Base-by-base conservation (phyloP, 2,329 filamentous ascomycete genomes). In the Cytospora schulzeri region DNA sequence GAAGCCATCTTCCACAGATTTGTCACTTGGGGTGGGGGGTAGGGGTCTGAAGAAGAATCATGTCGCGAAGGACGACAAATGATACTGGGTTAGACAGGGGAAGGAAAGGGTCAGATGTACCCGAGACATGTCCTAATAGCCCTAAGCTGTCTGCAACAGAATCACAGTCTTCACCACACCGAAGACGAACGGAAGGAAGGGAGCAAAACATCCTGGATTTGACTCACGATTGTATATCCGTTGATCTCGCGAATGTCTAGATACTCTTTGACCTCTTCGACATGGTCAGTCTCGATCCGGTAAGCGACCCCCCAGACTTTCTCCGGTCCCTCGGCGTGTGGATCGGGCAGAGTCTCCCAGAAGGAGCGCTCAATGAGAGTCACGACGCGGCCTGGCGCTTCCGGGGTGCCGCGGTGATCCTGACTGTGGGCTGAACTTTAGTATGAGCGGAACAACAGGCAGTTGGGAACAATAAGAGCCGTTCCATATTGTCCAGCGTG, bases 171-270 rank as follows among this genome's bases (percentile, higher is more conserved):
- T n/a, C 17, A 41, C 19, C 33, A 50, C 12, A 26, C 22, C 3
- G 5, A 31, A n/a, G 22, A 9, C 24, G 15, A 35, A 35, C 29
- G 26, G 1, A n/a, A 14, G 28, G 17, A 24, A 24, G 3, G 38
- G 41, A 9, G 8, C n/a, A 55, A 48, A 4, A 24, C 33, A 35
- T 12, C 28, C 52, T 26, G 28, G 29, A 17, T 24, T 31, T 50
- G 29, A 62, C 60, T 56, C 53, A 62, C 60, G 69, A 97, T 96
- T 61, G 89, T 91, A 78, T 99, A 99, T 29, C 95, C 95, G 78
- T 98, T 97, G 74, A 98, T 97, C 78, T 99, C 95, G 54, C 95
- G 89, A 69, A 97, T 94, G 76, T 98, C 93, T 56, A 99, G 91
- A 75, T 97, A 97, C 65, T 78, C 85, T 70, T 91, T 89, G 4